These are phyloP conservation scores for Fusarium brachygibbosum DNA, from an alignment of 2,329 filamentous ascomycete genomes.

Conservation along the genomic window DNA sequence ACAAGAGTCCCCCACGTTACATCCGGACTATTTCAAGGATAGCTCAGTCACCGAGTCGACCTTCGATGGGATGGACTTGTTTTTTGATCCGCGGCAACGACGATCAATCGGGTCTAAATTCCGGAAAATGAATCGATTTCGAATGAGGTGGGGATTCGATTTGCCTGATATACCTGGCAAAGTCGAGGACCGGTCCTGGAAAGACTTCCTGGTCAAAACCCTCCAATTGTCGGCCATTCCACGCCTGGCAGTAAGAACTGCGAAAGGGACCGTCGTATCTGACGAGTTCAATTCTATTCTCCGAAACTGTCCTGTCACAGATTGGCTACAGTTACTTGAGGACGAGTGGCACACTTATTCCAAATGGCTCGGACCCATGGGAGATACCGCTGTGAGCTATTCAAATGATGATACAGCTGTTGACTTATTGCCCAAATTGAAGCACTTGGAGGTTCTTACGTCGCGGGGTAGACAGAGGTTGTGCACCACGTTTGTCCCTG, in stretches of 20 bases:
- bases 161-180: too few species aligned
- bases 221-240: too few species aligned
- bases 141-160: too few species aligned
- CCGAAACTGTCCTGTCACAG: background rate
- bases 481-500: background rate
- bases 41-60: background rate
- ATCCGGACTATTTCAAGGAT: background rate
- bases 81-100: too few species aligned
- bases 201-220: too few species aligned
- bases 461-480: background rate
- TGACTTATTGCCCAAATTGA: background rate
- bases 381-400: background rate
- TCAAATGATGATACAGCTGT: too few species aligned
- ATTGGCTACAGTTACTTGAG: background rate
- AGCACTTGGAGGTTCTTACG: background rate
- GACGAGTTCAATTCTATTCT: background rate
- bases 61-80: background rate
- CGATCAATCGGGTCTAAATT: too few species aligned
- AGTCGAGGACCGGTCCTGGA: too few species aligned
- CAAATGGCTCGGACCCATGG: background rate
- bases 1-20: background rate
- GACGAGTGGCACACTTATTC: background rate
- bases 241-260: too few species aligned
- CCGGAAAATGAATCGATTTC: too few species aligned
- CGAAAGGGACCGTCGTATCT: background rate